Evolutionary conservation across 2,329 filamentous ascomycete genomes (phyloP), one percentile per base, ranked within the genome.

Genomic region (Talaromyces sp.): DNA sequence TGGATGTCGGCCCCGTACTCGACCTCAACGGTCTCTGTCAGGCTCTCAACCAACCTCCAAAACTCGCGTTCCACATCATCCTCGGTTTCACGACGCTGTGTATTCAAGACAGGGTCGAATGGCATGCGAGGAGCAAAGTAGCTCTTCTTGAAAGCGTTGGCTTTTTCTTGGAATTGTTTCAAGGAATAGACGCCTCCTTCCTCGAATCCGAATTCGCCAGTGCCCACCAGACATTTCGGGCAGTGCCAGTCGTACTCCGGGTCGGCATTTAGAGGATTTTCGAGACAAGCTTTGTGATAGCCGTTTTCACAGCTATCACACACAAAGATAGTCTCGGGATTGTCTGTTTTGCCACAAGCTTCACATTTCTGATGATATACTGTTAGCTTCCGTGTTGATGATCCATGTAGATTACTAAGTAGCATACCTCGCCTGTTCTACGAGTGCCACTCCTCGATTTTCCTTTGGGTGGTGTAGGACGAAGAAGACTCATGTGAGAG

Each of bases 1-100:
- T 99, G 95, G 60, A 99, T 97, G 71, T 99, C 95, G 9, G 95
- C 95, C 42, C 95, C 95, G 71, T 99, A 99, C 73, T 99, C 95
- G 1, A 99, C 95, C 75, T 98, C 95, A 1, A 98, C 93, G 0
- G 92, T 96, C 75, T 98, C 95, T 66, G 96, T 93, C 58, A 97
- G 83, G 70, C 93, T 96, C 55, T 95, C 91, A 0, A 98, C 95
- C 8, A 98, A 83, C 69, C 92, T 86, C 95, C 95, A 99, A 75
- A 99, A 99, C 73, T 99, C 95, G 21, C 88, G 87, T 77, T 99
- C 95, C 3, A 99, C 91, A 68, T 98, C 95, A 66, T 98, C 93
- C 73, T 99, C 95, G 0, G 91, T 93, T 33, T 96, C 90, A 0
- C 90, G 89, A 44, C 88, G 85, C 67, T 90, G 87, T 33, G 88